Percentiles rank a stretch among this genome's conserved stretches.
phyloP scores from a whole-genome alignment of 75 land plant species.

The Isoetes taiwanensis region DNA sequence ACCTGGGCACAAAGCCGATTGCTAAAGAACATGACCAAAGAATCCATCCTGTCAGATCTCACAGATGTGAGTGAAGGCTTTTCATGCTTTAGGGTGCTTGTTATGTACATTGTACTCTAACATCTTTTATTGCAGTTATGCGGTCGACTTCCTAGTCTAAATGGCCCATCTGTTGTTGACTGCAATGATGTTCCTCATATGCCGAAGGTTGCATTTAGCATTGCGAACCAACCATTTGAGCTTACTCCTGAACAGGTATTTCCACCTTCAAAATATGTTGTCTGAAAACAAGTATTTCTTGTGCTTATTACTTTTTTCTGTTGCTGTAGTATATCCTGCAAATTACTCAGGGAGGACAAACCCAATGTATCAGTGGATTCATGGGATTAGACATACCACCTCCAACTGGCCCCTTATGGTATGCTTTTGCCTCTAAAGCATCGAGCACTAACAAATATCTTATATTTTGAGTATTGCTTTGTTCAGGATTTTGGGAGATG shows the following conservation, averaged over 20 bases:
- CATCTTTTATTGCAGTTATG: not conserved
- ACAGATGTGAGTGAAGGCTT: not conserved
- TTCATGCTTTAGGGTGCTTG: not conserved
- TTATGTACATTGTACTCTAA: not conserved
- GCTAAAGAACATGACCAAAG: not conserved
- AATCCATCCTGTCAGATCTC: not conserved
- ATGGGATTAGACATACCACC: constrained; percentile 37
- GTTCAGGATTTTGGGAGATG: constrained; percentile 69
- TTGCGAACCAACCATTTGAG: not conserved
- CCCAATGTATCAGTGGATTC: constrained; percentile 41
- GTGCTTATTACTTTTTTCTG: not conserved
- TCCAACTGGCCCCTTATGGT: constrained; percentile 43
- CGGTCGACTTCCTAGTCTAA: constrained; percentile 1
- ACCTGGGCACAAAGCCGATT: not conserved
- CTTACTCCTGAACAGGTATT: not conserved
- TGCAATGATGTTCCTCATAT: not conserved
- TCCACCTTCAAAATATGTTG: not conserved
- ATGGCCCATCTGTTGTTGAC: not conserved
- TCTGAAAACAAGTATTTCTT: not conserved
- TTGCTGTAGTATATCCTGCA: constrained; percentile 34
- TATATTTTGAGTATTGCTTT: too few species aligned
- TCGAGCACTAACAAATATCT: too few species aligned
- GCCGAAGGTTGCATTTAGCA: not conserved
- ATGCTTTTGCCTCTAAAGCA: constrained; percentile 10
- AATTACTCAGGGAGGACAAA: constrained; percentile 42